Evolutionary conservation across 208 protist genomes (phyloP).

Genomic region (Trypanosoma brucei): DNA sequence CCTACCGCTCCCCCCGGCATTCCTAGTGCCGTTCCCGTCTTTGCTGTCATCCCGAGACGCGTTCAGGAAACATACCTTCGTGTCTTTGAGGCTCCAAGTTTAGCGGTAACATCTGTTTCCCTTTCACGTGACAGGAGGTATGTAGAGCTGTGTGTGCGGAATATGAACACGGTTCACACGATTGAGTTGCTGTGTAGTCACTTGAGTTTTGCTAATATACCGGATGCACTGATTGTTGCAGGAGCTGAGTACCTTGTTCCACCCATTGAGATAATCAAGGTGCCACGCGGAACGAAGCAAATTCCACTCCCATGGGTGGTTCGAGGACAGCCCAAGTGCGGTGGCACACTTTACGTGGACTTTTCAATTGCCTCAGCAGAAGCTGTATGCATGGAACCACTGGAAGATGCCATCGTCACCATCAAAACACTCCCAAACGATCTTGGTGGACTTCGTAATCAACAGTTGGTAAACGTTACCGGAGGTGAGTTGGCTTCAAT

Average conservation of each 20-base stretch:
- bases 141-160: slow-evolving; percentile 68
- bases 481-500: slow-evolving; percentile 27
- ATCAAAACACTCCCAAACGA: slow-evolving; percentile 10
- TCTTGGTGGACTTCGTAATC: background rate
- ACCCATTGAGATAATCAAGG: slow-evolving; percentile 65
- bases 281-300: slow-evolving; percentile 26
- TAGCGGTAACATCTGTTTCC: slow-evolving; percentile 47
- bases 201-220: slow-evolving; percentile 53
- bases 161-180: slow-evolving; percentile 67
- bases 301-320: slow-evolving; percentile 66
- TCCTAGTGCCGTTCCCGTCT: slow-evolving; percentile 79
- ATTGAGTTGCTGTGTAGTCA: slow-evolving; percentile 68
- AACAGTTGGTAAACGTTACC: too few relatives aligned
- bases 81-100: slow-evolving; percentile 65
- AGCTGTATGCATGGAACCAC: slow-evolving; percentile 54
- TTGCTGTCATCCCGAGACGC: slow-evolving; percentile 80
- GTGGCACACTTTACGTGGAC: slow-evolving; percentile 56
- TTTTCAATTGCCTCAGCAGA: slow-evolving; percentile 44
- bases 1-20: slow-evolving; percentile 59
- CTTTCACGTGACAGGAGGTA: slow-evolving; percentile 67
- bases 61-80: slow-evolving; percentile 80
- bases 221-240: slow-evolving; percentile 63
- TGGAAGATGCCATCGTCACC: slow-evolving; percentile 68
- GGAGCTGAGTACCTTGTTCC: slow-evolving; percentile 78
- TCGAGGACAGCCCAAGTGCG: slow-evolving; percentile 55